These are phyloP conservation scores for Aspergillus sp. DNA, from an alignment of 2,329 filamentous ascomycete genomes.

Conservation along the genomic window DNA sequence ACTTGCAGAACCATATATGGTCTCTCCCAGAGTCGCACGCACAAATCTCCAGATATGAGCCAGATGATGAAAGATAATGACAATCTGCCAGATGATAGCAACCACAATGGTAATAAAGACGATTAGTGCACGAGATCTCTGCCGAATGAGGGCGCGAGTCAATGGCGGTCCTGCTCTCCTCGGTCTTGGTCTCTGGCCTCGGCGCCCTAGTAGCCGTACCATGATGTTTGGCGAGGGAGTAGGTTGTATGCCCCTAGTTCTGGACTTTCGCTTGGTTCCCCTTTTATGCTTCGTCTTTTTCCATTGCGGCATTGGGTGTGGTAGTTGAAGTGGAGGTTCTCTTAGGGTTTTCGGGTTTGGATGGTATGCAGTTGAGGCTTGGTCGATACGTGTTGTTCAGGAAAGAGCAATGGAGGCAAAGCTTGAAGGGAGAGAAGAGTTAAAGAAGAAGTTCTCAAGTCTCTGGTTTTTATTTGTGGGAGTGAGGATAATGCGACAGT, in stretches of 20 bases:
- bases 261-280: background rate
- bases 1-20: background rate
- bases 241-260: background rate
- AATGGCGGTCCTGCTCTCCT: background rate
- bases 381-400: background rate
- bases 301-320: background rate
- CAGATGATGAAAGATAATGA: background rate
- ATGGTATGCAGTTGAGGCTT: background rate
- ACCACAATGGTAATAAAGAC: background rate
- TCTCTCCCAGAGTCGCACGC: background rate
- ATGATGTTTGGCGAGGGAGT: background rate
- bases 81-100: background rate
- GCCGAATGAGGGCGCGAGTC: background rate
- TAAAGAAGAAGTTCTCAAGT: background rate
- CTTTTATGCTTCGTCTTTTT: background rate
- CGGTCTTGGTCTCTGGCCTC: background rate
- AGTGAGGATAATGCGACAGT: background rate
- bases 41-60: background rate
- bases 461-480: background rate
- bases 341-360: background rate
- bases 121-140: background rate
- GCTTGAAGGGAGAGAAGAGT: background rate
- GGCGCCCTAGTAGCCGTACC: background rate
- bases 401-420: background rate
- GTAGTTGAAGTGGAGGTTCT: background rate